Percentiles rank a stretch among this genome's conserved stretches.
Evolutionary conservation across 495 filamentous ascomycete species (phyloP).

Genomic region (Neurospora hispaniola): DNA sequence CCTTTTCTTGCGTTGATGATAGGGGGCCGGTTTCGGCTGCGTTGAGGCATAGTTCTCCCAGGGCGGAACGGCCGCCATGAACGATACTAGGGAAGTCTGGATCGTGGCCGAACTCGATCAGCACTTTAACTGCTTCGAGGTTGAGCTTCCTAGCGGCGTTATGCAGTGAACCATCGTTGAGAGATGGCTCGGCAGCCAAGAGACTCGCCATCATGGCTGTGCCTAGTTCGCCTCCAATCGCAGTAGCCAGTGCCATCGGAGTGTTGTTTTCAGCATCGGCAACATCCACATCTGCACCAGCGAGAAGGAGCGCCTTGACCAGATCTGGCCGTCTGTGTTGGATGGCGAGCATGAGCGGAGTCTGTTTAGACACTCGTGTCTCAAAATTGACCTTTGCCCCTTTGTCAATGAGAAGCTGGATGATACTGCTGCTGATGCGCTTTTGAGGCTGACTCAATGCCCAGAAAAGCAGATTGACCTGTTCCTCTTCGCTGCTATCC

Average conservation of each 20-base stretch:
- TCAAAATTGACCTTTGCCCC: conserved; percentile 39
- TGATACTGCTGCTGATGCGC: conserved; percentile 32
- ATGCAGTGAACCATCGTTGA: conserved; percentile 40
- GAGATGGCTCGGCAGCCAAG: conserved; percentile 33
- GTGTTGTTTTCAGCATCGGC: conserved; percentile 33
- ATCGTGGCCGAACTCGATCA: conserved; percentile 35
- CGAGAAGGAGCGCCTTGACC: conserved; percentile 30
- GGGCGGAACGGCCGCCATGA: conserved; percentile 36
- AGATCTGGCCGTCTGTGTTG: conserved; percentile 31
- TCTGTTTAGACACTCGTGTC: conserved; percentile 30
- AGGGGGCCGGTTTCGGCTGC: conserved; percentile 28
- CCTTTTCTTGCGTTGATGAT: conserved; percentile 28
- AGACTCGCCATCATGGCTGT: conserved; percentile 35
- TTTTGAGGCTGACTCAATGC: conserved; percentile 38
- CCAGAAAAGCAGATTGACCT: conserved; percentile 37
- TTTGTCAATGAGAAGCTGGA: conserved; percentile 30
- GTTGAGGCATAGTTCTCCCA: conserved; percentile 39
- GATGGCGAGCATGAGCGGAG: conserved; percentile 40
- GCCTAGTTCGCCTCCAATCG: conserved; percentile 35
- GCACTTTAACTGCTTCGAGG: conserved; percentile 29
- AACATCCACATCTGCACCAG: conserved; percentile 35
- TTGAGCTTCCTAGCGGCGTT: conserved; percentile 39
- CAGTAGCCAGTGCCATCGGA: conserved; percentile 36
- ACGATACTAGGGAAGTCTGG: conserved; percentile 38
- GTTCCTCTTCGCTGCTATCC: conserved; percentile 31